These are phyloP conservation scores for Salicornia ramosissima DNA, from an alignment of 148 eudicot genomes.

Conservation along the genomic window DNA sequence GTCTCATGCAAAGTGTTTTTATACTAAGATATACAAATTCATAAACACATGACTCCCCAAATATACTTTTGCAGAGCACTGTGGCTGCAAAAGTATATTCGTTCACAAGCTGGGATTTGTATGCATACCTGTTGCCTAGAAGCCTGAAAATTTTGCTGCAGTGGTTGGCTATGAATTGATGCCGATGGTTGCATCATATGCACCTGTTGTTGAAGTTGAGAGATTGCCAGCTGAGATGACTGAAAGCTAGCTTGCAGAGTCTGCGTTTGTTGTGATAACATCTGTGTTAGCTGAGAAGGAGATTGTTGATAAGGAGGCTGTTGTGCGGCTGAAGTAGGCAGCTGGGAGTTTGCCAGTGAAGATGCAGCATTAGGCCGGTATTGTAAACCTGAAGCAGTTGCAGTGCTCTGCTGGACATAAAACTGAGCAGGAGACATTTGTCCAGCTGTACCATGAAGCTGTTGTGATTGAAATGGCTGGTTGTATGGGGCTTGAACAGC, in stretches of 20 bases:
- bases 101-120: neutral
- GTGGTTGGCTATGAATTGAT: slow-evolving; percentile 43
- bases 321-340: slow-evolving; percentile 34
- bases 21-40: neutral
- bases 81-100: no score
- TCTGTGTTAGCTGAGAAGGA: slow-evolving; percentile 82
- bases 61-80: no score
- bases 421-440: slow-evolving; percentile 40
- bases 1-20: neutral
- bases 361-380: slow-evolving; percentile 35
- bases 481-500: slow-evolving; percentile 40
- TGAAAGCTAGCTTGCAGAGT: slow-evolving; percentile 80
- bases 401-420: slow-evolving; percentile 42
- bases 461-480: slow-evolving; percentile 48
- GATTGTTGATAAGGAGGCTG: slow-evolving; percentile 53
- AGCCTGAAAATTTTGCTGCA: slow-evolving; percentile 54
- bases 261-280: slow-evolving; percentile 93
- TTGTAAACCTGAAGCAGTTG: slow-evolving; percentile 39
- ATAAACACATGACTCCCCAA: no score
- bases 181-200: slow-evolving; percentile 88
- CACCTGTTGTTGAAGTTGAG: slow-evolving; percentile 86
- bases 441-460: slow-evolving; percentile 33
- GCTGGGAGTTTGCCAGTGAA: slow-evolving; percentile 42
- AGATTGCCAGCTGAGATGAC: slow-evolving; percentile 77
- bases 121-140: slow-evolving; percentile 55